Evolutionary conservation across 352 stramenopile genomes (phyloP).

Genomic region (Globisporangium ultimum): DNA sequence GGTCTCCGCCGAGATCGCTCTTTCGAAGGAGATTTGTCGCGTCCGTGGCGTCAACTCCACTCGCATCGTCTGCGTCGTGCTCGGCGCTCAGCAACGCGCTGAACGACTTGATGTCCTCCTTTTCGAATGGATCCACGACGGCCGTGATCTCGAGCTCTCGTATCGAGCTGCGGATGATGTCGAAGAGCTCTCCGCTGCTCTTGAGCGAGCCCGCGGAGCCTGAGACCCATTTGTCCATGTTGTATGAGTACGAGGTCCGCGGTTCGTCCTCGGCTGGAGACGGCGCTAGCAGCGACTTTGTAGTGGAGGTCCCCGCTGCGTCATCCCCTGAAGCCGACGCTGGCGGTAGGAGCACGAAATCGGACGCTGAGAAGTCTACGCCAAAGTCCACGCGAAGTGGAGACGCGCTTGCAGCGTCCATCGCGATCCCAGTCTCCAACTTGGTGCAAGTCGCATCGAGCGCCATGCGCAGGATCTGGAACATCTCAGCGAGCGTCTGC

Average conservation of each 20-base stretch:
- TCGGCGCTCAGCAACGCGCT: constrained; percentile 38
- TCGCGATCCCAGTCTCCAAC: constrained; percentile 23
- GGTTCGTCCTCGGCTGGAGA: constrained; percentile 7
- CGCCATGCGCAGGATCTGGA: constrained; percentile 49
- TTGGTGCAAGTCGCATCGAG: constrained; percentile 37
- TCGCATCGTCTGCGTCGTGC: constrained; percentile 31
- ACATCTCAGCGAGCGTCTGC: constrained; percentile 52
- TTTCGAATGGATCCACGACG: constrained; percentile 65
- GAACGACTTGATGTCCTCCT: constrained; percentile 49
- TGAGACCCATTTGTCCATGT: constrained; percentile 62
- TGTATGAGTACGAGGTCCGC: constrained; percentile 41
- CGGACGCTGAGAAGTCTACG: constrained; percentile 58
- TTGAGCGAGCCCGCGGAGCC: constrained; percentile 42
- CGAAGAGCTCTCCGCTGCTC: constrained; percentile 59
- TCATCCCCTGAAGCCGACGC: not conserved
- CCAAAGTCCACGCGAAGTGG: constrained; percentile 52
- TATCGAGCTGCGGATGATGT: constrained; percentile 48
- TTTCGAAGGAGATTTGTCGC: not conserved
- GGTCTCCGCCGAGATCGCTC: constrained; percentile 32
- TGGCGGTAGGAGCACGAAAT: constrained; percentile 32
- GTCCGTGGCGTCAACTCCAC: not conserved
- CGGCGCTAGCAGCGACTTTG: not conserved
- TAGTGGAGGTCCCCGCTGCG: not conserved
- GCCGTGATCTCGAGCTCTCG: constrained; percentile 48
- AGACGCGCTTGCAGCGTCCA: constrained; percentile 31